Base-by-base conservation (phyloP, 495 filamentous ascomycete genomes). In the Staphylotrichum tortipilum region DNA sequence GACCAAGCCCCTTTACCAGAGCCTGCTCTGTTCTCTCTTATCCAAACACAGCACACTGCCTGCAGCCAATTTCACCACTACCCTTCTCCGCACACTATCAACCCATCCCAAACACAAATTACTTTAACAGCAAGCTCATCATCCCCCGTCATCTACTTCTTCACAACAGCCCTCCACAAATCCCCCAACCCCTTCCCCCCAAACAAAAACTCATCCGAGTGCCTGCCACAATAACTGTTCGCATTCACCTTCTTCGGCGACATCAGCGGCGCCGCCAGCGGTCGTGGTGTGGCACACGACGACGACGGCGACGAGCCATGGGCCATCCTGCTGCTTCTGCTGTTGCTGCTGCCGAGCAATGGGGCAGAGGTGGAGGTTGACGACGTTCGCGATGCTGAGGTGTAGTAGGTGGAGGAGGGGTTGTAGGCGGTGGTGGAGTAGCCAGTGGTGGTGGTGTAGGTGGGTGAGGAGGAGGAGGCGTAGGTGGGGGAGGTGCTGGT, bases 171-270 rank as follows among this genome's bases (percentile, higher is more conserved):
- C 30, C 56, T 39, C 60, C 60, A 63, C 10, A 65, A 46, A 34
- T 65, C 56, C 10, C 60, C 50, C 14, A 61, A 38, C 21, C 53
- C 53, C 42, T 51, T 56, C 3, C 62, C 62, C 3, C 57, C 56
- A 26, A 65, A 65, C 11, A 67, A 39, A 39, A 54, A 68, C 57
- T 68, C 54, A 38, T 59, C 50, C 37, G 60, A 57, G 42, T 68
- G 65, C 8, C 65, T 49, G 35, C 65, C 65, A 38, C 65, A 68
- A 47, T 64, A 64, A 49, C 60, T 66, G 55, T 68, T 39, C 37
- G 61, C 65, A 37, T 68, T 68, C 51, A 61, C 52, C 35, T 61
- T 59, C 23, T 28, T 46, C 21, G 38, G 33, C 23, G 47, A 28
- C n/a, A n/a, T n/a, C n/a, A n/a, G n/a, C n/a, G n/a, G n/a, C n/a